Evolutionary conservation across 768 basidiomycete genomes (phyloP), one percentile per base, ranked within the genome.

Genomic region (Termitomyces sp.): DNA sequence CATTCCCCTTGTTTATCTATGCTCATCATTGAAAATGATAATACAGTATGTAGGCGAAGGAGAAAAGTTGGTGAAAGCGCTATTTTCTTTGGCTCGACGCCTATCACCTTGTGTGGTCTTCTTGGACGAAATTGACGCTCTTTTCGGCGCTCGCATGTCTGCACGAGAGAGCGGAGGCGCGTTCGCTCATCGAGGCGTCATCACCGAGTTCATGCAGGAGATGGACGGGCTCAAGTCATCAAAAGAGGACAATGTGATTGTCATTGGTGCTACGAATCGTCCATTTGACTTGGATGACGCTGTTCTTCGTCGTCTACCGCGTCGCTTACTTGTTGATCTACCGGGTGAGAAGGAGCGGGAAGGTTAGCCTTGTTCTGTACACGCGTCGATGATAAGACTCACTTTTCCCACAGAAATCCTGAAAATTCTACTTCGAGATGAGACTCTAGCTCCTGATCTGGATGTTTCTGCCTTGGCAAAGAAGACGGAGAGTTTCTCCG

Each of bases 151-250:
- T 43, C 87, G 95, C 22, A 80, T 85, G 66, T 88, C 91, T 16
- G 81, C 82, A 3, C 81, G 88, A 12, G 89, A 91, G 53, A 86
- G 86, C 40, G 91, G 89, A 9, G 86, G 93, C 55, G 85, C 85
- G 13, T 81, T 89, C 65, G 92, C 93, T 5, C 93, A 96, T 65
- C 80, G 93, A 40, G 89, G 92, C 45, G 85, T 95, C 52, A 89
- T 92, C 68, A 94, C 92, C 10, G 91, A 95, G 71, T 93, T 93
- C 70, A 93, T 95, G 91, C 91, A 92, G 68, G 93, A 96, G 69
- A 96, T 98, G 94, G 95, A 98, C 65, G 95, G 95, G 3, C 74
- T 98, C 57, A 89, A 86, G 68, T 83, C 89, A 9, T 87, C 86
- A 30, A 82, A 81, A 61, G 89, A 93, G 54, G 85, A 91, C 61